Evolutionary conservation across 2,329 filamentous ascomycete genomes (phyloP).

Genomic region (Fusarium sp.): DNA sequence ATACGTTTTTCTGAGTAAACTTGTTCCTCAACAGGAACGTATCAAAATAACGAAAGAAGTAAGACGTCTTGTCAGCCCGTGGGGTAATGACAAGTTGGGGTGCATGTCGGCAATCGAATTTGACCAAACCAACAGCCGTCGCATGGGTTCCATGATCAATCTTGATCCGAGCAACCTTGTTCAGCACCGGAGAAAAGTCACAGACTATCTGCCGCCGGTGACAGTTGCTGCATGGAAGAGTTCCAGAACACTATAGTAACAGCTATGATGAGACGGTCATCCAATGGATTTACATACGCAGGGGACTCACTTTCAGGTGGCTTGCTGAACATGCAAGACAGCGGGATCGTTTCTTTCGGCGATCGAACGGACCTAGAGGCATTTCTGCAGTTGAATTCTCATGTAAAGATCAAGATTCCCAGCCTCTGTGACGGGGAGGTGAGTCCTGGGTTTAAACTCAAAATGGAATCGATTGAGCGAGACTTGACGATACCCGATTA

Average conservation of each 20-base stretch:
- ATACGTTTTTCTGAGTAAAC: slow-evolving; percentile 33
- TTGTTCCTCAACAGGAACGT: slow-evolving; percentile 45
- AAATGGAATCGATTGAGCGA: slow-evolving; percentile 36
- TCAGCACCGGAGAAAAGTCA: slow-evolving; percentile 20
- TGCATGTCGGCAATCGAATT: not conserved
- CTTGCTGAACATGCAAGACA: slow-evolving; percentile 47
- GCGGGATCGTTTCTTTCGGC: slow-evolving; percentile 47
- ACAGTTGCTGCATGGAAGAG: slow-evolving; percentile 47
- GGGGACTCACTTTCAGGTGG: slow-evolving; percentile 48
- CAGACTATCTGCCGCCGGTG: slow-evolving; percentile 41
- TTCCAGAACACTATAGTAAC: slow-evolving; percentile 47
- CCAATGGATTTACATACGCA: too few relatives aligned
- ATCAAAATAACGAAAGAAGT: slow-evolving; percentile 48
- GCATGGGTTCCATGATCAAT: slow-evolving; percentile 36
- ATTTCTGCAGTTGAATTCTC: slow-evolving; percentile 29
- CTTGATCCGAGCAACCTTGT: slow-evolving; percentile 26
- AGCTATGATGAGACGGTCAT: too few relatives aligned
- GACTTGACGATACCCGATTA: slow-evolving; percentile 22
- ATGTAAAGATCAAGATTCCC: not conserved
- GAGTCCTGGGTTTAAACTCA: slow-evolving; percentile 23
- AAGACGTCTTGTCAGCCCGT: slow-evolving; percentile 23
- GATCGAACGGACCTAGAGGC: slow-evolving; percentile 51
- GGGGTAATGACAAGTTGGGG: not conserved
- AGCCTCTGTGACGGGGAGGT: not conserved
- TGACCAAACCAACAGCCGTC: not conserved